A percentile compares a stretch with the other conserved stretches of the same genome.
Conservation (phyloP, 495 filamentous ascomycete species). For the Poronia punctata region DNA sequence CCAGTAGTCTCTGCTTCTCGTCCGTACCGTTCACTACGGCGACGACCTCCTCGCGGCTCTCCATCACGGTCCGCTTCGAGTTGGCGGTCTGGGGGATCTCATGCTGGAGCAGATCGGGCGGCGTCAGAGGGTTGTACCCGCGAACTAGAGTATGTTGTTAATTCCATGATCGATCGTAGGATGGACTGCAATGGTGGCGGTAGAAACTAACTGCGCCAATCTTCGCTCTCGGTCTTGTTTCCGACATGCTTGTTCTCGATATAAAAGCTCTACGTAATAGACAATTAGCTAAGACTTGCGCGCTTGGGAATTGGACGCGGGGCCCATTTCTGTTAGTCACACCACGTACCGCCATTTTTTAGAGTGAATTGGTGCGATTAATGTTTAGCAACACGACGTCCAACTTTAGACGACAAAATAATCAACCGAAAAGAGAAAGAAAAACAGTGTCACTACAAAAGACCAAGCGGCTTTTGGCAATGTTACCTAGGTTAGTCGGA, state of each 20-base stretch:
- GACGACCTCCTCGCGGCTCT: slow-evolving; percentile 74
- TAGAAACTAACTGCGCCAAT: slow-evolving; percentile 70
- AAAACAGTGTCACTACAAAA: too few relatives aligned
- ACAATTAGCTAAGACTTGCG: slow-evolving; percentile 14
- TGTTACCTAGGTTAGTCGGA: too few relatives aligned
- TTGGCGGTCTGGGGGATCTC: slow-evolving; percentile 76
- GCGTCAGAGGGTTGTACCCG: slow-evolving; percentile 88
- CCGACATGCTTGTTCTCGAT: slow-evolving; percentile 87
- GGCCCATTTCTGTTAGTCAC: not conserved
- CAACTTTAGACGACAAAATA: too few relatives aligned
- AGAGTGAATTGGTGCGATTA: too few relatives aligned
- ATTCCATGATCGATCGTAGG: too few relatives aligned
- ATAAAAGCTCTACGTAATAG: slow-evolving; percentile 54
- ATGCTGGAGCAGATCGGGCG: slow-evolving; percentile 91
- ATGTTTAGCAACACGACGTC: too few relatives aligned
- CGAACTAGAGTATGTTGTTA: slow-evolving; percentile 67
- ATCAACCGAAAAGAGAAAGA: too few relatives aligned
- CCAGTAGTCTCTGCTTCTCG: slow-evolving; percentile 67
- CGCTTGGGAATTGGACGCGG: not conserved
- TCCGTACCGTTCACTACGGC: slow-evolving; percentile 76
- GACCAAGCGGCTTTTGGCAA: too few relatives aligned
- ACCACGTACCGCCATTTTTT: slow-evolving; percentile 31
- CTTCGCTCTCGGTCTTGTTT: slow-evolving; percentile 70
- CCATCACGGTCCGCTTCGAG: slow-evolving; percentile 73
- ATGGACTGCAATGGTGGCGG: not conserved